Conservation (phyloP, 306 rosid species). For the Ziziphus jujuba region DNA sequence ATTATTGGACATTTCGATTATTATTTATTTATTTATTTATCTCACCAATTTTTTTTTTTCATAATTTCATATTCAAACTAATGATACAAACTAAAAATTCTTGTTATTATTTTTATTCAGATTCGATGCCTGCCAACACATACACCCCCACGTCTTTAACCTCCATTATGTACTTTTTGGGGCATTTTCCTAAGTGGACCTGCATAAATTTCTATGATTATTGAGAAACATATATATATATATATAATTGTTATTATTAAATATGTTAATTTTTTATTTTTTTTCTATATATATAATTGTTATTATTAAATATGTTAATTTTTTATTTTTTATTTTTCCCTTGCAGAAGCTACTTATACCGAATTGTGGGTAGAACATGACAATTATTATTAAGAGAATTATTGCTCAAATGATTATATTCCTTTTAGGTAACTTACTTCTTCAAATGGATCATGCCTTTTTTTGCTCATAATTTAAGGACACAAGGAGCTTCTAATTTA, state of each 20-base stretch:
- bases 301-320: too few species aligned
- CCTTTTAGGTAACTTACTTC: background rate
- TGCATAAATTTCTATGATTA: constrained; percentile 7
- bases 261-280: too few species aligned
- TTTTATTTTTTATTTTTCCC: constrained; percentile 9
- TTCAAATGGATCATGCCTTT: constrained; percentile 8
- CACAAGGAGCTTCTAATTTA: too few species aligned
- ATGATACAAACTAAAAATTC: too few species aligned
- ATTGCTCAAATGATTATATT: constrained; percentile 18
- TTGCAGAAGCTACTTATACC: constrained; percentile 7
- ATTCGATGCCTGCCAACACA: constrained; percentile 12
- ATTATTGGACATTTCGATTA: background rate
- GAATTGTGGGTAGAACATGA: constrained; percentile 6
- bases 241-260: too few species aligned
- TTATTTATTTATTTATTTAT: background rate
- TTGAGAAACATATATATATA: too few species aligned
- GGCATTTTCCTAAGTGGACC: background rate
- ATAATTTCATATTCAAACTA: too few species aligned
- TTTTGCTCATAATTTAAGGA: too few species aligned
- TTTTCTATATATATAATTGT: too few species aligned
- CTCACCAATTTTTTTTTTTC: background rate
- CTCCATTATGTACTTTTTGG: background rate
- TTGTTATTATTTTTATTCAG: background rate
- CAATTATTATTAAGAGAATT: constrained; percentile 18
- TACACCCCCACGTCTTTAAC: background rate